Percentiles rank a stretch among this genome's conserved stretches.
phyloP scores from a whole-genome alignment of 371 early-diverging fungal species.

The Aphelidium insulamus region DNA sequence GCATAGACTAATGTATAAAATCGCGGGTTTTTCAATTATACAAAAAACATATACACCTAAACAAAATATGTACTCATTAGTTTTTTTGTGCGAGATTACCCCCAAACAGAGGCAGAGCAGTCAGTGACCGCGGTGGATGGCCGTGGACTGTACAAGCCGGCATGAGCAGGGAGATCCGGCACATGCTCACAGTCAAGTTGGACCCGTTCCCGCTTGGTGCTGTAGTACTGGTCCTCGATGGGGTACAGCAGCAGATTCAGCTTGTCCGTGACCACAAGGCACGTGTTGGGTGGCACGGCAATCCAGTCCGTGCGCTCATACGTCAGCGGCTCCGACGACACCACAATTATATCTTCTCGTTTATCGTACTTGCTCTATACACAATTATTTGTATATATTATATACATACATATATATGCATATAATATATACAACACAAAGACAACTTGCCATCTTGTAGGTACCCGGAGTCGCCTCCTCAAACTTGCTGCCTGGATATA shows the following conservation, averaged over 20 bases:
- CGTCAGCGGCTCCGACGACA: constrained; percentile 64
- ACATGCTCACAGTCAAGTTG: too few species aligned
- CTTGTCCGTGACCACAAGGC: constrained; percentile 47
- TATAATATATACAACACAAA: not conserved
- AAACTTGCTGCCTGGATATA: constrained; percentile 22
- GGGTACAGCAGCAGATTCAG: constrained; percentile 51
- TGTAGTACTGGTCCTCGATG: constrained; percentile 42
- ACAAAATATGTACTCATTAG: too few species aligned
- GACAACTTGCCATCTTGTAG: constrained; percentile 34
- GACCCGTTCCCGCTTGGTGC: constrained; percentile 2
- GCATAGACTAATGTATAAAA: too few species aligned
- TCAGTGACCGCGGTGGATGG: too few species aligned
- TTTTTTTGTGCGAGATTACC: too few species aligned
- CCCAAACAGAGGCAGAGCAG: too few species aligned
- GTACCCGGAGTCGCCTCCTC: constrained; percentile 32
- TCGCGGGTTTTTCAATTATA: too few species aligned
- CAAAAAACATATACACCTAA: too few species aligned
- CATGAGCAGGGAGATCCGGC: too few species aligned
- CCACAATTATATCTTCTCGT: constrained; percentile 58
- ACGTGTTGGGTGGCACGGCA: constrained; percentile 50
- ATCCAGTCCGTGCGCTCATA: constrained; percentile 66
- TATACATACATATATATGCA: not conserved
- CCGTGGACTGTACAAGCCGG: too few species aligned
- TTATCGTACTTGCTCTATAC: constrained; percentile 36
- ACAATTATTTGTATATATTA: not conserved